phyloP scores from a whole-genome alignment of 192 early-diverging fungal species.

The Backusella westeae region DNA sequence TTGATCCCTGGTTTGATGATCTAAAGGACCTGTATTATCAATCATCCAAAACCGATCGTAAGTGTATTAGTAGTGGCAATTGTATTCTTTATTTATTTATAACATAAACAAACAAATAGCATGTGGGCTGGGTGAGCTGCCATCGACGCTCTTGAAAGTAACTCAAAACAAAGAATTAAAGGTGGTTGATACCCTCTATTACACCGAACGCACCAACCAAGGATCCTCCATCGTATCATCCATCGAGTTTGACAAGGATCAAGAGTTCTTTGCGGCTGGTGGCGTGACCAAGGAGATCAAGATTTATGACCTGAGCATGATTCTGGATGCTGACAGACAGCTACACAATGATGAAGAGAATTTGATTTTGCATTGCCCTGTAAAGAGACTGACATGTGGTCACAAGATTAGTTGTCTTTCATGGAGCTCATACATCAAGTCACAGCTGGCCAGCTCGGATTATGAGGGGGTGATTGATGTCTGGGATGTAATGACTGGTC shows the following conservation, averaged over 20 bases:
- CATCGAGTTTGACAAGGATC: constrained; percentile 93
- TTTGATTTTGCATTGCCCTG: constrained; percentile 65
- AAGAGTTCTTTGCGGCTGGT: constrained; percentile 91
- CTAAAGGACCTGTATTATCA: constrained; percentile 74
- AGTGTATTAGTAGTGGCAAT: constrained; percentile 20
- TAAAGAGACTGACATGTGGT: constrained; percentile 71
- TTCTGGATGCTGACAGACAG: constrained; percentile 20
- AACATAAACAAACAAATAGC: background rate
- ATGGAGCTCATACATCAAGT: constrained; percentile 87
- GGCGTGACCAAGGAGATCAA: constrained; percentile 93
- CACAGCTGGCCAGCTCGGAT: constrained; percentile 84
- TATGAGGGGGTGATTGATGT: constrained; percentile 89
- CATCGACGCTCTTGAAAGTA: constrained; percentile 66
- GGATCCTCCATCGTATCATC: constrained; percentile 84
- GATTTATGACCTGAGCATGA: constrained; percentile 78
- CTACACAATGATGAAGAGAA: constrained; percentile 28
- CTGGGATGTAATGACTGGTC: constrained; percentile 81
- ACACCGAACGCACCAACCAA: constrained; percentile 63
- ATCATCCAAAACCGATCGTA: constrained; percentile 43
- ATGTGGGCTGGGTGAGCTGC: constrained; percentile 45
- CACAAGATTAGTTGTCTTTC: constrained; percentile 94
- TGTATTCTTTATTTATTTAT: too few relatives aligned
- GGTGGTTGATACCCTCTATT: constrained; percentile 76
- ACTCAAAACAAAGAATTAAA: constrained; percentile 67
- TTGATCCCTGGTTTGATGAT: constrained; percentile 55